Evolutionary conservation across 345 rosid species (phyloP), one percentile per base, ranked within the genome.

Genomic region (Murraya koenigii): DNA sequence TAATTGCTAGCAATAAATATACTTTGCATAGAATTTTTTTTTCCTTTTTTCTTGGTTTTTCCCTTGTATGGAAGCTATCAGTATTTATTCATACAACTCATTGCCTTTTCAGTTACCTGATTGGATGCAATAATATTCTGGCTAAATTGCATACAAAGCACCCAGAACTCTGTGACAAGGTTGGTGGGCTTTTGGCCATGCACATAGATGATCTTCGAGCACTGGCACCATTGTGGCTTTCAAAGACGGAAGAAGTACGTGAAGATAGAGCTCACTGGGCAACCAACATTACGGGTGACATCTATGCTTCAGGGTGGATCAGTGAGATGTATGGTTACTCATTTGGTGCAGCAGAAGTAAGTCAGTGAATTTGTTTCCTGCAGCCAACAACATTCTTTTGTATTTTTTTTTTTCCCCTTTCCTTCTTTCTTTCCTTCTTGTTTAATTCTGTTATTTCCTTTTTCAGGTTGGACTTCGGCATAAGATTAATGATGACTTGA

Each of bases 271-370:
- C 91, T 83, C 99, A 94, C 80, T 96, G 99, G 98, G 77, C 88
- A 36, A 96, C 99, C 82, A 94, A 96, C 75, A 77, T 96, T 77
- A 96, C 99, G 13, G 99, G 99, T n/a, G 99, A 96, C 79, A 91
- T 94, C 81, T 96, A 96, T 61, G 97, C 91, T 13, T 69, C 84
- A 86, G 98, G 99, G 75, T 96, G 98, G 98, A 96, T 96, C 71
- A 96, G 98, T 81, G 99, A 96, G 90, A 96, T 96, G 98, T 94
- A 94, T 85, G 99, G 99, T 83, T 96, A 96, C 88, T 94, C 99
- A 55, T 96, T 96, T 82, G 99, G 99, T 81, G 99, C 99, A 13
- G 98, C 99, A 33, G 94, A 96, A 78, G 99, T 96, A 77, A 74
- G 86, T 74, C 74, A 25, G 28, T 81, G 38, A 63, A 19, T 84